Conservation (phyloP, 768 basidiomycete species). For the Goffeauzyma gilvescens region DNA sequence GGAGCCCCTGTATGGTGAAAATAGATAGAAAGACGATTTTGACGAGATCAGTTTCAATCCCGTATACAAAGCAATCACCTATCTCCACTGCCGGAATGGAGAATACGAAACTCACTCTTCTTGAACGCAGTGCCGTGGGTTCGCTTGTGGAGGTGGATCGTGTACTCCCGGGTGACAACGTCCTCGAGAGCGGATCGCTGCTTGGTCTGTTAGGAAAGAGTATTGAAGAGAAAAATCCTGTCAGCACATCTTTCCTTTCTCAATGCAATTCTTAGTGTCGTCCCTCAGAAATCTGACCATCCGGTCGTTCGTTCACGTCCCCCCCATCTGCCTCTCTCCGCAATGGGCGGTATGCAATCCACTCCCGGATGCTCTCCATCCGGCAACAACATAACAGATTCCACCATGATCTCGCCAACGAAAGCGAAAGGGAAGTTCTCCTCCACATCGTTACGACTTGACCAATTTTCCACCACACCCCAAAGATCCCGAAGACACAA, state of each 20-base stretch:
- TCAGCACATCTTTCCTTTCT: slow-evolving; percentile 2
- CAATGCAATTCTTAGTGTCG: not conserved
- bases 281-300: not conserved
- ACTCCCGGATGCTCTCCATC: no score
- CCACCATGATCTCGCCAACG: no score
- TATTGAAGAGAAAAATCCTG: not conserved
- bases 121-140: slow-evolving; percentile 88
- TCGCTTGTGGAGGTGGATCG: slow-evolving; percentile 88
- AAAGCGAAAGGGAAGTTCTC: no score
- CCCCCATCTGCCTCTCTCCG: no score
- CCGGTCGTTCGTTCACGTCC: no score
- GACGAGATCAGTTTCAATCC: not conserved
- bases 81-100: not conserved
- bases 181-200: slow-evolving; percentile 90
- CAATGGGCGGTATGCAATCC: no score
- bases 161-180: slow-evolving; percentile 97
- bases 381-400: no score
- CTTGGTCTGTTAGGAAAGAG: slow-evolving; percentile 37
- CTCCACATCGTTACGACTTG: no score
- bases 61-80: not conserved
- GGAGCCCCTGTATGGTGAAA: slow-evolving; percentile 41
- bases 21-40: not conserved
- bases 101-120: slow-evolving; percentile 43
- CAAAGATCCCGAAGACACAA: no score
- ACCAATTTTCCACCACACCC: no score